A percentile compares a stretch with the other conserved stretches of the same genome.
These are phyloP conservation scores for Rhytidhysteron rufulum DNA, from an alignment of 2,329 filamentous ascomycete species.

Conservation along the genomic window DNA sequence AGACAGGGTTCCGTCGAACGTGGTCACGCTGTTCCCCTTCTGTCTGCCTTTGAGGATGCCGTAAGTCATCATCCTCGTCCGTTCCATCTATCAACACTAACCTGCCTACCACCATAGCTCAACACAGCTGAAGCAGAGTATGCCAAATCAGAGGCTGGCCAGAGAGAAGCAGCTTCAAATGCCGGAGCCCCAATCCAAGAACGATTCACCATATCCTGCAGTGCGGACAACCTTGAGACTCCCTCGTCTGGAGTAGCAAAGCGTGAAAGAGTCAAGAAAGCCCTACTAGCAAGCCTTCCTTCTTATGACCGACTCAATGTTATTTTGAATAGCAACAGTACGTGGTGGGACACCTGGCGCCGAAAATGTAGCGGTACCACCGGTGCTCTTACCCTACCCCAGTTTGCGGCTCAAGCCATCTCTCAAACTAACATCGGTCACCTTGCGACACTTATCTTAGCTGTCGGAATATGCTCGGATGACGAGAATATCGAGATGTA, in stretches of 20 bases:
- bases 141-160: constrained; percentile 4
- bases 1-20: constrained; percentile 14
- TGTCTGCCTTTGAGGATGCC: constrained; percentile 38
- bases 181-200: constrained; percentile 5
- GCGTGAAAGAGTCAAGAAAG: constrained; percentile 32
- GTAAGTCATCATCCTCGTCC: constrained; percentile 16
- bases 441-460: constrained; percentile 34
- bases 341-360: constrained; percentile 43
- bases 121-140: constrained; percentile 28
- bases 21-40: constrained; percentile 33
- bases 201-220: constrained; percentile 28
- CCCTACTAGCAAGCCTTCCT: constrained; percentile 31
- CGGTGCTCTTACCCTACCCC: constrained; percentile 30
- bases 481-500: constrained; percentile 45
- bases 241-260: constrained; percentile 21
- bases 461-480: constrained; percentile 37
- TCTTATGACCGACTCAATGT: constrained; percentile 29
- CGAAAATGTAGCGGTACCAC: constrained; percentile 41
- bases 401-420: constrained; percentile 44
- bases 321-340: constrained; percentile 31
- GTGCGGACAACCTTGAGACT: constrained; percentile 23
- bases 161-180: constrained; percentile 15
- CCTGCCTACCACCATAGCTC: constrained; percentile 22
- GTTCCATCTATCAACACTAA: neutral
- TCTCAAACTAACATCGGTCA: constrained; percentile 39